Percentiles rank a stretch among this genome's conserved stretches.
phyloP scores from a whole-genome alignment of 345 rosid genomes.

The Melaleuca alternifolia region DNA sequence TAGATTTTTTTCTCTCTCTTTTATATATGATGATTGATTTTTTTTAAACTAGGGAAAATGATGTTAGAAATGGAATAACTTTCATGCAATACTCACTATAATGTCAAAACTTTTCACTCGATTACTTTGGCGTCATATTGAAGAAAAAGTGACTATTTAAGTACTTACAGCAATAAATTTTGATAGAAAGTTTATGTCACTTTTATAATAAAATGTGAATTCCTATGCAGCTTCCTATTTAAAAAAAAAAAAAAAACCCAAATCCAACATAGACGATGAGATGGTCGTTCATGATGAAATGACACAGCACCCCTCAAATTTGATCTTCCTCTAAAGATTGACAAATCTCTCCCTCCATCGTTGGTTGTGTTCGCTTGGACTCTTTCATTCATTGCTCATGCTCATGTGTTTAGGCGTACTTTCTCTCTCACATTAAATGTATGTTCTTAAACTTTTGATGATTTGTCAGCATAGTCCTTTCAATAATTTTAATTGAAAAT shows the following conservation, averaged over 20 bases:
- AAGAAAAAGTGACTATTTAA: background rate
- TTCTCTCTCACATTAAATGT: background rate
- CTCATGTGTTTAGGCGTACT: background rate
- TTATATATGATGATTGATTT: background rate
- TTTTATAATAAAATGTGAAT: background rate
- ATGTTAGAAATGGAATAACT: background rate
- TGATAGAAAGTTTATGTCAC: background rate
- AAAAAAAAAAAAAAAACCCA: too few relatives aligned
- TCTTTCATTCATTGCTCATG: background rate
- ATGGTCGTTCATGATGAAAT: background rate
- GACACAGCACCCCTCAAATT: background rate
- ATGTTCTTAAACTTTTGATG: background rate
- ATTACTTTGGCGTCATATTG: background rate
- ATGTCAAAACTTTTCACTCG: background rate
- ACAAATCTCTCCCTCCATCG: background rate
- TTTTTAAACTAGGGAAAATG: background rate
- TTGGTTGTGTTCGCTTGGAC: background rate
- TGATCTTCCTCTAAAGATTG: background rate
- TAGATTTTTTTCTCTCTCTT: background rate
- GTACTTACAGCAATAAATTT: background rate
- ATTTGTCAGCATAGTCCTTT: background rate
- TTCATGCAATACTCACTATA: background rate
- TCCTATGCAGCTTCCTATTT: background rate
- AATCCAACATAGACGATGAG: background rate
- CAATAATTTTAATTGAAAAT: rapidly evolving